These are phyloP conservation scores for Sporothrix variecibatus DNA, from an alignment of 2,329 filamentous ascomycete genomes.

Conservation along the genomic window DNA sequence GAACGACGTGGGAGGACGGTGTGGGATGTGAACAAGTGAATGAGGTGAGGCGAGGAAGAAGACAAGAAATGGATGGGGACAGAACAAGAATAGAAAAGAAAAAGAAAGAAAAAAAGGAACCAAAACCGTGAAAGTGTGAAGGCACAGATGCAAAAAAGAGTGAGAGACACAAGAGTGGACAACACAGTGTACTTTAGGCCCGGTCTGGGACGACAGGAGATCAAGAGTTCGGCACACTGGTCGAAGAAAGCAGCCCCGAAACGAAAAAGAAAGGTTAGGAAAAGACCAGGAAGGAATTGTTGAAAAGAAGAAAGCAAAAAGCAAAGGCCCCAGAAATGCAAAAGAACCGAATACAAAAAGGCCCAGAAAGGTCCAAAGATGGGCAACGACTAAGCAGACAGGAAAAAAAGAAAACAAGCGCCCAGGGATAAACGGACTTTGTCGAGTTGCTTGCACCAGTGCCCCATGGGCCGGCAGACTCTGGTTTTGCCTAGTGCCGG, in stretches of 20 bases:
- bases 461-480: not conserved
- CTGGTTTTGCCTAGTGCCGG: constrained; percentile 11
- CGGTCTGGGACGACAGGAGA: not conserved
- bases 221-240: not conserved
- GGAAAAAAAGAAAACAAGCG: constrained; percentile 4
- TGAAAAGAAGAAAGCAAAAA: not conserved
- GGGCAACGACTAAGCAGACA: not conserved
- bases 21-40: not conserved
- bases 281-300: not conserved
- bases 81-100: not conserved
- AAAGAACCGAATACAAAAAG: not conserved
- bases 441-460: not conserved
- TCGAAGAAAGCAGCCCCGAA: not conserved
- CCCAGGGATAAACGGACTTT: not conserved
- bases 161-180: not conserved
- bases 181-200: not conserved
- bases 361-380: not conserved
- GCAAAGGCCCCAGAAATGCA: not conserved
- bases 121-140: not conserved
- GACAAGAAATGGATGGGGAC: not conserved
- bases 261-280: not conserved
- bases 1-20: not conserved
- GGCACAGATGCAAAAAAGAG: not conserved
- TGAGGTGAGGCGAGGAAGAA: not conserved
- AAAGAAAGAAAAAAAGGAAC: no score